Base-by-base conservation (phyloP, 2,329 filamentous ascomycete genomes). In the Fusarium fracticaudum region DNA sequence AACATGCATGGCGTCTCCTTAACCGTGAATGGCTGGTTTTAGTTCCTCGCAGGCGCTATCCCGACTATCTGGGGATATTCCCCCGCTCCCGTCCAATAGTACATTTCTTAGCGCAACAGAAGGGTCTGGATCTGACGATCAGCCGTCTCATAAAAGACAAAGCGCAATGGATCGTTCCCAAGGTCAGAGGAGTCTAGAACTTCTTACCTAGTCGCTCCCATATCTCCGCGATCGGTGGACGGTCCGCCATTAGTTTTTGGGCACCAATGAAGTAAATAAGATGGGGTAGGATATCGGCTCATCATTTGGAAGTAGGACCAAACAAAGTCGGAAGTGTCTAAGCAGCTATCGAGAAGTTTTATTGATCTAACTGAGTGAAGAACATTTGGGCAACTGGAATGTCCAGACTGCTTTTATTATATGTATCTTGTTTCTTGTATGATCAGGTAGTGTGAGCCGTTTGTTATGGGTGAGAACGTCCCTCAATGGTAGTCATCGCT, bases 301-400 rank as follows among this genome's bases (percentile, higher is more conserved):
- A 26, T 47, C 44, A 26, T 2, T 45, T 45, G 0, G 6, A 13
- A 45, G 6, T 18, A 2, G 11, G 11, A 4, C 1, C 1, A 18
- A 26, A 26, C 5, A 20, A 26, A 13, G 11, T 2, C 11, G 20
- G 11, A 26, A 5, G 17, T 13, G 17, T 18, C 17, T 18, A 4
- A 11, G n/a, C 17, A 45, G 17, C 17, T 24, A 44, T 18, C 10
- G 15, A 8, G 6, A 3, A 18, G 6, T 5, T 26, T 44, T 7
- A 18, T 18, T 5, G 11, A 18, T 44, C 4, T 12, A 3, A 24
- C 6, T 17, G 2, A 3, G 10, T 4, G 6, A 24, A 37, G 5
- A 37, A 18, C 8, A 18, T 37, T 9, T 17, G 15, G 35, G 35
- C 35, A 2, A 9, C 17, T 37, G 35, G 15, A 37, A 2, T 37